These are phyloP conservation scores for Rhynchospora tenuis DNA, from an alignment of 176 grass and related monocot species.

Conservation along the genomic window DNA sequence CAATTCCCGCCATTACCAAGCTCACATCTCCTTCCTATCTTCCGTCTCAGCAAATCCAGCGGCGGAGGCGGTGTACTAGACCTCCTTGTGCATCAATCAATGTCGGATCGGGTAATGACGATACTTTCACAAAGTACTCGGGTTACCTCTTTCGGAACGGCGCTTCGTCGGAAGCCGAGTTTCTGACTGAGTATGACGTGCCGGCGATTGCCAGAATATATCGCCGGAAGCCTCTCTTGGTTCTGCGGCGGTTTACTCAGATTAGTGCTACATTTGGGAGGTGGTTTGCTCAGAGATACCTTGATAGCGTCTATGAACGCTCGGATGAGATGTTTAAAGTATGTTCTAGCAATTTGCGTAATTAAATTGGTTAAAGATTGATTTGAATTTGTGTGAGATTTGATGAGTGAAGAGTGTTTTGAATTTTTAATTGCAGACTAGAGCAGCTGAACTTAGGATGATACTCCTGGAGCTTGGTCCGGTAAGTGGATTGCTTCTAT, in stretches of 20 bases:
- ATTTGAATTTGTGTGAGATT: constrained; percentile 8
- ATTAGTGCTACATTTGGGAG: constrained; percentile 69
- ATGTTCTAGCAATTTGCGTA: not conserved
- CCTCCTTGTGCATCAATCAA: constrained; percentile 12
- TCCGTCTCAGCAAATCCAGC: not conserved
- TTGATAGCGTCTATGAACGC: constrained; percentile 56
- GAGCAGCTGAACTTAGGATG: constrained; percentile 75
- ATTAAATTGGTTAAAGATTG: not conserved
- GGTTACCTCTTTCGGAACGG: constrained; percentile 81
- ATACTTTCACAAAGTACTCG: constrained; percentile 85
- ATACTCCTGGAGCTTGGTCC: constrained; percentile 81
- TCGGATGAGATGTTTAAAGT: constrained; percentile 82
- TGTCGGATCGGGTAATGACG: constrained; percentile 34
- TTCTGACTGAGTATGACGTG: constrained; percentile 49
- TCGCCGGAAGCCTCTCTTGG: constrained; percentile 73
- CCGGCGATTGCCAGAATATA: constrained; percentile 49
- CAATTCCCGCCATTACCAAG: constrained; percentile 7
- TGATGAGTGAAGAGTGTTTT: constrained; percentile 7
- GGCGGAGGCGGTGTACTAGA: not conserved
- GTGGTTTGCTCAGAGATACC: constrained; percentile 70
- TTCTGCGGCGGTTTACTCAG: constrained; percentile 70
- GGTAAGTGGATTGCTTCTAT: constrained; percentile 28
- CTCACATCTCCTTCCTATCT: not conserved
- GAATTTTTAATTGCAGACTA: constrained; percentile 44
- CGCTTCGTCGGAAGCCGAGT: constrained; percentile 42